phyloP scores from a whole-genome alignment of 371 early-diverging fungal species.

The Saksenaea vasiformis region DNA sequence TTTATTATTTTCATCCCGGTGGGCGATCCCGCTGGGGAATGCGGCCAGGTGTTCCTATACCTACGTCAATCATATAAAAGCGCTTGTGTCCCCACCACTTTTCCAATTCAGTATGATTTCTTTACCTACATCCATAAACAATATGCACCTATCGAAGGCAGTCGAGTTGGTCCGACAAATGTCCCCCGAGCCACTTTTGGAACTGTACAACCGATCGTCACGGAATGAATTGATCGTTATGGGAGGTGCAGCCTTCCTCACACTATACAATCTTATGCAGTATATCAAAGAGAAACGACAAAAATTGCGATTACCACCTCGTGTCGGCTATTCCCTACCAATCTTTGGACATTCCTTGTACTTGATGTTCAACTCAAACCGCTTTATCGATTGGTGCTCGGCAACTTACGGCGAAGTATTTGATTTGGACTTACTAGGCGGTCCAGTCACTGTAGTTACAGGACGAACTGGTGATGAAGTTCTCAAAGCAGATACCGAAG shows the following conservation, averaged over 20 bases:
- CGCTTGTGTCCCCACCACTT: not conserved
- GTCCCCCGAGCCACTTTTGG: not conserved
- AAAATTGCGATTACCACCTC: conserved; percentile 32
- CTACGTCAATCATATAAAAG: not conserved
- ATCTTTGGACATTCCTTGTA: conserved; percentile 39
- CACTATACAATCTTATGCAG: conserved; percentile 22
- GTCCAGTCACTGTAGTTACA: conserved; percentile 23
- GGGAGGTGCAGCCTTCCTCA: conserved; percentile 30
- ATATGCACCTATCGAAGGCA: conserved; percentile 4
- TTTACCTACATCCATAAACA: not conserved
- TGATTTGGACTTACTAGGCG: conserved; percentile 23
- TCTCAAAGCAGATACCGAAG: conserved; percentile 22
- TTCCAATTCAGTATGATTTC: not conserved
- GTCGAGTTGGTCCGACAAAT: conserved; percentile 9
- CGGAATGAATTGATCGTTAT: conserved; percentile 28
- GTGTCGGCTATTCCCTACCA: conserved; percentile 33
- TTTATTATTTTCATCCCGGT: not conserved
- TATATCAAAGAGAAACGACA: conserved; percentile 25
- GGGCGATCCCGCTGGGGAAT: not conserved
- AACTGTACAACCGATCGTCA: conserved; percentile 24
- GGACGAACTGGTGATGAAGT: conserved; percentile 33
- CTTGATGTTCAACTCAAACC: conserved; percentile 13
- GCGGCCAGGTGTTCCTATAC: not conserved
- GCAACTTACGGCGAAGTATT: conserved; percentile 38
- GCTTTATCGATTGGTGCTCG: conserved; percentile 40